Percentiles rank a stretch among this genome's conserved stretches.
Conservation (phyloP, 2,329 filamentous ascomycete genomes). For the Clathrospora elynae region DNA sequence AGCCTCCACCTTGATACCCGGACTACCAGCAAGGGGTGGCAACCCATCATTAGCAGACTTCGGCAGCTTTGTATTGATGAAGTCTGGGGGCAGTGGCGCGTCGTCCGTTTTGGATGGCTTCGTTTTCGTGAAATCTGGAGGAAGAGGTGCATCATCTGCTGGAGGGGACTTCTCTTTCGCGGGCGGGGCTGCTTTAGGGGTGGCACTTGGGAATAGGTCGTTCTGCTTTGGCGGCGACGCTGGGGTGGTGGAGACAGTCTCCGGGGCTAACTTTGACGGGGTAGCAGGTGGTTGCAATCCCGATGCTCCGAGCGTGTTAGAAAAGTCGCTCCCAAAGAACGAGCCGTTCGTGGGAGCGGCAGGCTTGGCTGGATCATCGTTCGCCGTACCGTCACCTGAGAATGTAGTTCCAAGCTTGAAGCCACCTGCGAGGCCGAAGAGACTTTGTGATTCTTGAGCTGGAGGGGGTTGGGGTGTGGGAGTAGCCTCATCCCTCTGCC, state of each 20-base stretch:
- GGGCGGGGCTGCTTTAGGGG: conserved; percentile 43
- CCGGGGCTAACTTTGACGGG: conserved; percentile 49
- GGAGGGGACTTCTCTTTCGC: conserved; percentile 30
- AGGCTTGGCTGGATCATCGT: conserved; percentile 63
- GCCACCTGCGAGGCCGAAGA: conserved; percentile 48
- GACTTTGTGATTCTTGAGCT: conserved; percentile 30
- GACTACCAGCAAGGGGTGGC: conserved; percentile 55
- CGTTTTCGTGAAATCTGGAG: conserved; percentile 42
- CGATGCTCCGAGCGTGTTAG: conserved; percentile 60
- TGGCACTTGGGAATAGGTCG: conserved; percentile 28
- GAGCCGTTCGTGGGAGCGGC: conserved; percentile 51
- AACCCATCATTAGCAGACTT: conserved; percentile 47
- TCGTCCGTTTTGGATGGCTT: conserved; percentile 37
- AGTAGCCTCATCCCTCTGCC: conserved; percentile 43
- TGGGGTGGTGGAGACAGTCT: conserved; percentile 48
- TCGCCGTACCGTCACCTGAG: conserved; percentile 65
- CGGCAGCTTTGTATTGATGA: conserved; percentile 33
- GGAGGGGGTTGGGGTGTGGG: conserved; percentile 40
- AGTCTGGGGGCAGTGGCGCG: conserved; percentile 47
- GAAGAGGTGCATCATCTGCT: conserved; percentile 47
- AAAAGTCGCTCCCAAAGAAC: conserved; percentile 68
- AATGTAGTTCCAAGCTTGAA: conserved; percentile 74
- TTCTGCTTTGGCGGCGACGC: conserved; percentile 36
- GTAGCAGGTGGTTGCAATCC: conserved; percentile 38
- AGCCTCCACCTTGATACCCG: conserved; percentile 51